A percentile compares a stretch with the other conserved stretches of the same genome.
Conservation (phyloP, 2,329 filamentous ascomycete genomes). For the Trichoderma simmonsii region DNA sequence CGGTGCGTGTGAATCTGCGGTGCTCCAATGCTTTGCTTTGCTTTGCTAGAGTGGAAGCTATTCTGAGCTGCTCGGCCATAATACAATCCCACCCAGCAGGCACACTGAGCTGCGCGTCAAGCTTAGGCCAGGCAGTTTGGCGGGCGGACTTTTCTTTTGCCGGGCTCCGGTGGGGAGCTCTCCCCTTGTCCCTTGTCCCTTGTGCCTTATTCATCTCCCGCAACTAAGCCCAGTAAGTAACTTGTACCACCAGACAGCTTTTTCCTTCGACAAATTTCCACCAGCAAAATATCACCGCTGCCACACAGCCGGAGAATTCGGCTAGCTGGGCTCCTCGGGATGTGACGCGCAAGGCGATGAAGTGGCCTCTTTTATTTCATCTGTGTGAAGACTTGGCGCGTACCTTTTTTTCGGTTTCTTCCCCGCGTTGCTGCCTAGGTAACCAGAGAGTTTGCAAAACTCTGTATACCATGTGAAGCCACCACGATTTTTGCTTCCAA, state of each 20-base stretch:
- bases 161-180: slow-evolving; percentile 22
- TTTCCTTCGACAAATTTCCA: background rate
- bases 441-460: background rate
- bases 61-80: slow-evolving; percentile 33
- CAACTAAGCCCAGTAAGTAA: background rate
- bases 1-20: background rate
- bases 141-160: slow-evolving; percentile 30
- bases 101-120: slow-evolving; percentile 40
- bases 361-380: slow-evolving; percentile 30
- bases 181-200: slow-evolving; percentile 3
- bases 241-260: background rate
- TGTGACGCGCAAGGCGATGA: slow-evolving; percentile 25
- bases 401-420: background rate
- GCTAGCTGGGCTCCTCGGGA: background rate
- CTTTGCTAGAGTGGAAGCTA: slow-evolving; percentile 25
- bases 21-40: slow-evolving; percentile 25
- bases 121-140: slow-evolving; percentile 25
- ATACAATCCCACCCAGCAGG: slow-evolving; percentile 28
- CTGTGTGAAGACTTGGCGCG: background rate
- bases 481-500: background rate
- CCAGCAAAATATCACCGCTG: slow-evolving; percentile 4
- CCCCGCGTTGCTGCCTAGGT: background rate
- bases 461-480: slow-evolving; percentile 12
- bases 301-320: slow-evolving; percentile 11
- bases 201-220: background rate